Base-by-base conservation (phyloP, 2,329 filamentous ascomycete genomes). In the Didymella arachidicola region DNA sequence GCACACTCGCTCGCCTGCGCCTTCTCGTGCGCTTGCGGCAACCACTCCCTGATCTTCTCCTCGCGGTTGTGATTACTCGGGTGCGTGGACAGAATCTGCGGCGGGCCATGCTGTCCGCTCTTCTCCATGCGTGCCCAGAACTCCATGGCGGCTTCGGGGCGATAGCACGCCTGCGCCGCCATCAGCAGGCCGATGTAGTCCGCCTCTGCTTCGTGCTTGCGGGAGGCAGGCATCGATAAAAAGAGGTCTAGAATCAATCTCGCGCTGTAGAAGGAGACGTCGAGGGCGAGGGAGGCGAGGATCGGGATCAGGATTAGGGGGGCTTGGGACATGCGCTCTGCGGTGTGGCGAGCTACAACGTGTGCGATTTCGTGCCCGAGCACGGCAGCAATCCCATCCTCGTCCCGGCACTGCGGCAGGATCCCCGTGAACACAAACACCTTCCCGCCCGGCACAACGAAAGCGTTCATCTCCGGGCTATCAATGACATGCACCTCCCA, bases 131-230 rank as follows among this genome's bases (percentile, higher is more conserved):
- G 78, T 25, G 73, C 68, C 83, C 83, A 85, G 59, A 93, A 86
- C 0, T 79, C 80, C 42, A 89, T 79, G 0, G 90, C 90, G 60
- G 86, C 85, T 12, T 82, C 77, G 1, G 91, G 91, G 61, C 92
- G 83, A 72, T 90, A 93, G 78, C 91, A 93, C 26, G 88, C 89
- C 77, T 91, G 86, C 0, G 90, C 86, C 89, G 93, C 93, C 83
- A 93, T 90, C 83, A 93, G 86, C 32, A 93, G 76, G 0, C 91
- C 91, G 46, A 93, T 92, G 68, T 90, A 91, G 70, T 94, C 91
- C 0, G 91, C 91, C 78, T 94, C 90, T 47, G 82, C 86, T 80
- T 89, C 91, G 78, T 93, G 90, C 70, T 83, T 84, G 47, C 91
- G 81, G 45, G 85, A 86, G 73, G 90, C 90, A 1, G 90, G 91